These are phyloP conservation scores for Gynostemma pentaphyllum DNA, from an alignment of 306 rosid species.

Conservation along the genomic window DNA sequence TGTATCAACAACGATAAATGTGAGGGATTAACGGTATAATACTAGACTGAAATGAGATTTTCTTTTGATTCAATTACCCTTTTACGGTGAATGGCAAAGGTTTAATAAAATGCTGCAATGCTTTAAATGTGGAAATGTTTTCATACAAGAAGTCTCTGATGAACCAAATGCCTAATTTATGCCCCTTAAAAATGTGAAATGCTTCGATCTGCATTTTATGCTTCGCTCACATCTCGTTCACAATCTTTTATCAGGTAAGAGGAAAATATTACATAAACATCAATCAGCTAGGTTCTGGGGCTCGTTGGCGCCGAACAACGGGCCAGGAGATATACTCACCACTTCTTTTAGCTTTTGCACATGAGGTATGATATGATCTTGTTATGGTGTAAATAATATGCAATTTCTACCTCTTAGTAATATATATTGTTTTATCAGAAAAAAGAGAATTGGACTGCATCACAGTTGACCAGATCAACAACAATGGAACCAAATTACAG, in stretches of 20 bases:
- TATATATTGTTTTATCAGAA: slow-evolving; percentile 29
- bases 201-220: not conserved
- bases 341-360: slow-evolving; percentile 44
- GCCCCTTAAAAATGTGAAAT: not conserved
- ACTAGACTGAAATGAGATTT: not conserved
- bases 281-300: slow-evolving; percentile 41
- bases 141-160: not conserved
- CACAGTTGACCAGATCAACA: slow-evolving; percentile 46
- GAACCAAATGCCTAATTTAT: too few species aligned
- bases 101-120: not conserved
- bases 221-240: slow-evolving; percentile 1
- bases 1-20: slow-evolving; percentile 21
- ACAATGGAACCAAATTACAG: slow-evolving; percentile 41
- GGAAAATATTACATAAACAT: slow-evolving; percentile 52
- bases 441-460: slow-evolving; percentile 44
- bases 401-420: not conserved
- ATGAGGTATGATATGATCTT: slow-evolving; percentile 34
- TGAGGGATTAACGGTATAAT: slow-evolving; percentile 28
- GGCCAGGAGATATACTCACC: slow-evolving; percentile 78
- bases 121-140: not conserved
- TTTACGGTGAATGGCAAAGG: not conserved
- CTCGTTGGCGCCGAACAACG: slow-evolving; percentile 61
- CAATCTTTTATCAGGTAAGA: slow-evolving; percentile 35
- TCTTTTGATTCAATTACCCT: not conserved
- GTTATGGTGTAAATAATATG: not conserved